phyloP scores from a whole-genome alignment of 805 yeast species.

The Cyberlindnera veronae region DNA sequence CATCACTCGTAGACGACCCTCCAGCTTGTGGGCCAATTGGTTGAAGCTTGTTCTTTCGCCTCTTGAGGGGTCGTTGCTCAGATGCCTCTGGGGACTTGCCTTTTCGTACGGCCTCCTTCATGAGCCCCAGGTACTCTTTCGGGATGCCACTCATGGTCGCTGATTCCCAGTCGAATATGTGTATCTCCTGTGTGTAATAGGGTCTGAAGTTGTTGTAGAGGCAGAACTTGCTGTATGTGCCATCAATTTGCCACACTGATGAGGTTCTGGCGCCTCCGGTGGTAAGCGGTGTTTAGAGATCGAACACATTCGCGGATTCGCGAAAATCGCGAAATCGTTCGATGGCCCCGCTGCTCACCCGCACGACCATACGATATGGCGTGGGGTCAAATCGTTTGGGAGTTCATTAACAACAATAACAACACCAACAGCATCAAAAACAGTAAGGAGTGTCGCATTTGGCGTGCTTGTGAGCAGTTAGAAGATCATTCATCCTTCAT shows the following conservation, averaged over 20 bases:
- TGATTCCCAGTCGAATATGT: too few relatives aligned
- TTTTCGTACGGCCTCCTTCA: constrained; percentile 18
- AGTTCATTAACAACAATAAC: neutral
- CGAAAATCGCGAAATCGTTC: constrained; percentile 2
- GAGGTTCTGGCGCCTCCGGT: neutral
- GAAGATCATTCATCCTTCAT: neutral
- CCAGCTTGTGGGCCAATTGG: neutral
- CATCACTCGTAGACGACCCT: neutral
- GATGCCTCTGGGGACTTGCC: neutral
- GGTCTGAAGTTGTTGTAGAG: neutral
- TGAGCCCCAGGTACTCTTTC: constrained; percentile 20
- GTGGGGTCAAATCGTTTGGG: neutral
- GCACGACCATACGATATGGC: neutral
- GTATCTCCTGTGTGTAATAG: too few relatives aligned
- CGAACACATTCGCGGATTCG: neutral
- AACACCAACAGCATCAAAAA: too few relatives aligned
- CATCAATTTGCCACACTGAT: constrained; percentile 3
- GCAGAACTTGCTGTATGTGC: neutral
- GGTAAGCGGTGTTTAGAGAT: neutral
- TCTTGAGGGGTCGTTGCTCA: constrained; percentile 16
- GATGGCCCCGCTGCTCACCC: constrained; percentile 1
- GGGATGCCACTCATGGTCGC: constrained; percentile 21
- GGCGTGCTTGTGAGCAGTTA: too few relatives aligned
- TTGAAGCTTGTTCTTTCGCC: constrained; percentile 12
- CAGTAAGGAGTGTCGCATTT: too few relatives aligned